These are phyloP conservation scores for Colletotrichum noveboracense DNA, from an alignment of 2,329 filamentous ascomycete species.

Conservation along the genomic window DNA sequence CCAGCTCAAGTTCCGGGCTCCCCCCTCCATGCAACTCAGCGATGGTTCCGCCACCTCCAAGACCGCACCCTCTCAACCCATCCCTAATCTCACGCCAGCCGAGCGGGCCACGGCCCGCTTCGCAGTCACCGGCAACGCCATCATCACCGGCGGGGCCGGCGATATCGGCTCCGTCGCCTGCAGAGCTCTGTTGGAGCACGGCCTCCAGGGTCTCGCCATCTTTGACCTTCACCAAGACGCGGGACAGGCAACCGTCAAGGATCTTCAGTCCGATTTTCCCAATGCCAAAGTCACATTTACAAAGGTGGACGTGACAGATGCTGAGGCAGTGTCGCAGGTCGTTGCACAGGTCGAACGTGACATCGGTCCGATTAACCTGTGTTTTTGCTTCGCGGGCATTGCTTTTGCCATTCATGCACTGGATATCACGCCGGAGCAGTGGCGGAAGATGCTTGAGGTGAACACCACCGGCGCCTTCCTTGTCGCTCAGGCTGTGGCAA, in stretches of 20 bases:
- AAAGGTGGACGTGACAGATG: not conserved
- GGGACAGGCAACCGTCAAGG: conserved; percentile 43
- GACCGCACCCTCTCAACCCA: not conserved
- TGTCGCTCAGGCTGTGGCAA: not conserved
- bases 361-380: not conserved
- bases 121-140: conserved; percentile 30
- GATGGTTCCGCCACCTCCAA: conserved; percentile 8
- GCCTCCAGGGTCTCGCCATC: conserved; percentile 33
- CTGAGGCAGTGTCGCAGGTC: not conserved
- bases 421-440: not conserved
- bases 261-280: not conserved
- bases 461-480: not conserved
- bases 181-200: conserved; percentile 35
- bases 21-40: conserved; percentile 14
- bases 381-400: not conserved
- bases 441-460: not conserved
- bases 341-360: not conserved
- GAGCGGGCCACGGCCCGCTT: conserved; percentile 25
- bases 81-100: not conserved
- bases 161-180: conserved; percentile 32
- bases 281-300: not conserved
- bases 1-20: not conserved
- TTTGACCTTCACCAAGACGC: conserved; percentile 26
- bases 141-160: conserved; percentile 36
- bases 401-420: not conserved